Evolutionary conservation across 257 asterid species (phyloP), one percentile per base, ranked within the genome.

Genomic region (Parsonsia alboflavescens): DNA sequence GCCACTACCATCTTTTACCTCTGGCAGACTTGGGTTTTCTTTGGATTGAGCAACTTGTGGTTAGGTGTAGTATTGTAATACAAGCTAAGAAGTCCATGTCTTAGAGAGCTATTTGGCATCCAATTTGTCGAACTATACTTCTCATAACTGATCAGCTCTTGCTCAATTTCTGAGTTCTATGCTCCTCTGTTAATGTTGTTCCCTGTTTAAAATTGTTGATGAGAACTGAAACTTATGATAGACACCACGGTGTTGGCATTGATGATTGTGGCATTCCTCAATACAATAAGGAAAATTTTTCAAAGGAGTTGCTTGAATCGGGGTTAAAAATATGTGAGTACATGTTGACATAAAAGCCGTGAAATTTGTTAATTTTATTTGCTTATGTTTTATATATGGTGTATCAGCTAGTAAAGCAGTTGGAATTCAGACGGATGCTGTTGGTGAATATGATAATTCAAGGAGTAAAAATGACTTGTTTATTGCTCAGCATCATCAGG

Each of bases 251-350:
- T 61, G 77, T 64, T 81, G 73, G 73, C 73, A 71, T 69, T 56
- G 77, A 82, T 73, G 71, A 82, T 66, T 76, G 83, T 67, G 87
- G 82, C 77, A 79, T 74, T 70, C 79, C 82, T 61, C 49, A 68
- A 71, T 68, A 58, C 75, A 87, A 48, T 76, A 75, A 81, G 56
- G 81, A 68, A 22, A 82, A 71, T 59, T 69, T 81, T 71, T 72
- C 77, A 56, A 75, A 77, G 75, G 76, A 76, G 59, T 80, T 70
- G 75, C 73, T 57, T 71, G 80, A 75, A 49, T 56, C 88, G 73
- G 49, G 77, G 66, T 76, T 80, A 72, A 81, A 89, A 80, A 87
- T 75, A 79, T 86, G 98, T 91, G 84, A 87, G 96, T 83, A 73
- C 80, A 80, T 77, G 61, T 72, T 78, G 72, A 42, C 52, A 65